Evolutionary conservation across 768 basidiomycete species (phyloP), one percentile per base, ranked within the genome.

Genomic region (Cystofilobasidium ferigula): DNA sequence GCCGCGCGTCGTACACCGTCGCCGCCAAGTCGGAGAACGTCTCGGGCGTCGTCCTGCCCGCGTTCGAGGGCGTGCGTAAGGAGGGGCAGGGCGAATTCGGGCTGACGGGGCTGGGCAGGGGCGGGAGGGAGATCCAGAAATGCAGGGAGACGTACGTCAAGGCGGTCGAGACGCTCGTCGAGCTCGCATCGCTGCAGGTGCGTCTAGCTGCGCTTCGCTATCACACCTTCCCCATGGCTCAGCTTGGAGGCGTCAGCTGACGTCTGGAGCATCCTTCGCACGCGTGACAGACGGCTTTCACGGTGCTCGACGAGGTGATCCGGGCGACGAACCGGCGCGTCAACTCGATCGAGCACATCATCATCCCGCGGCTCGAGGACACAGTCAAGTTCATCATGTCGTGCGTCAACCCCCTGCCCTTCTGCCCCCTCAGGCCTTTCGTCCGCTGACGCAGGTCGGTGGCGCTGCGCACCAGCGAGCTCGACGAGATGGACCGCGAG

Each of bases 251-350:
- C n/a, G n/a, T n/a, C n/a, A n/a, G n/a, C n/a, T n/a, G n/a, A n/a
- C n/a, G n/a, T n/a, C n/a, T n/a, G n/a, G n/a, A n/a, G n/a, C n/a
- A n/a, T 42, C 40, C 40, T 42, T 42, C 40, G 40, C n/a, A n/a
- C n/a, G n/a, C n/a, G n/a, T n/a, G n/a, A n/a, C 88, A 98, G 78
- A 98, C 95, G 0, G 95, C 95, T 6, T 99, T 99, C 79, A 94
- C 86, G 64, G 97, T 98, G 71, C 83, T 99, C 42, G 95, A 99
- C 77, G 95, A 98, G 78, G 95, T 98, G 68, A 99, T 99, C 73
- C 88, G 90, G 56, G 91, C 93, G n/a, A 98, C 95, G 42, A 99
- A 98, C 76, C 88, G 95, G 60, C 85, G 95, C 69, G 95, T 99
- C 45, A 99, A 99, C 73, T 95, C 95, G 3, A 94, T 99, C 70